These are phyloP conservation scores for Naematelia aurantialba DNA, from an alignment of 768 basidiomycete species.

Conservation along the genomic window DNA sequence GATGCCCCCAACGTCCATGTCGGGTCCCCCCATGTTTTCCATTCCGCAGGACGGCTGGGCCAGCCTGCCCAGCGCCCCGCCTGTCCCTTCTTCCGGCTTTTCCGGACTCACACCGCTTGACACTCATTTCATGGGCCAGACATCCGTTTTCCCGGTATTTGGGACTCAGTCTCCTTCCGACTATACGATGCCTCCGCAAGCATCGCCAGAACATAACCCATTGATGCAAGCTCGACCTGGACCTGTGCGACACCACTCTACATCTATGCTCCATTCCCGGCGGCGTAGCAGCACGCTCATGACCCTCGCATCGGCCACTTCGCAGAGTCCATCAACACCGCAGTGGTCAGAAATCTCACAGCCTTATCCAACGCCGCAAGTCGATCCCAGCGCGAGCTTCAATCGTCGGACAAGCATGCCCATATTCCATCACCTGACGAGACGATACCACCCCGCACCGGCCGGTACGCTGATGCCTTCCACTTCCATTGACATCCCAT, in stretches of 20 bases:
- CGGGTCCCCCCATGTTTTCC: not conserved
- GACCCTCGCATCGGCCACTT: not conserved
- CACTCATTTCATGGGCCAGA: not conserved
- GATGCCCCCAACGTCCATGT: not conserved
- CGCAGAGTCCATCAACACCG: not conserved
- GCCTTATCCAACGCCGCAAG: not conserved
- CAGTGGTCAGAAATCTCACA: not conserved
- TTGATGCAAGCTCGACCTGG: not conserved
- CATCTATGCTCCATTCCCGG: not conserved
- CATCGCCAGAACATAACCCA: no score
- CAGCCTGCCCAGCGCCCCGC: not conserved
- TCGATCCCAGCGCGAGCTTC: not conserved
- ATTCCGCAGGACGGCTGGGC: no score
- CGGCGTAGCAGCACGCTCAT: not conserved
- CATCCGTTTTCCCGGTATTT: not conserved
- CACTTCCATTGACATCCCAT: not conserved
- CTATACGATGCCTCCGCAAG: no score
- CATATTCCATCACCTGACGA: not conserved
- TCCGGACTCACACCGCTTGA: not conserved
- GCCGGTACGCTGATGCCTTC: not conserved
- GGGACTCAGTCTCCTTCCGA: not conserved
- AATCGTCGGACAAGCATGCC: not conserved
- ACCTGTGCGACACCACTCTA: not conserved
- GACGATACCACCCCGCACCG: conserved; percentile 11
- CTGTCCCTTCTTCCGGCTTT: not conserved